phyloP scores from a whole-genome alignment of 2,329 filamentous ascomycete species.

The Fusarium sp. region DNA sequence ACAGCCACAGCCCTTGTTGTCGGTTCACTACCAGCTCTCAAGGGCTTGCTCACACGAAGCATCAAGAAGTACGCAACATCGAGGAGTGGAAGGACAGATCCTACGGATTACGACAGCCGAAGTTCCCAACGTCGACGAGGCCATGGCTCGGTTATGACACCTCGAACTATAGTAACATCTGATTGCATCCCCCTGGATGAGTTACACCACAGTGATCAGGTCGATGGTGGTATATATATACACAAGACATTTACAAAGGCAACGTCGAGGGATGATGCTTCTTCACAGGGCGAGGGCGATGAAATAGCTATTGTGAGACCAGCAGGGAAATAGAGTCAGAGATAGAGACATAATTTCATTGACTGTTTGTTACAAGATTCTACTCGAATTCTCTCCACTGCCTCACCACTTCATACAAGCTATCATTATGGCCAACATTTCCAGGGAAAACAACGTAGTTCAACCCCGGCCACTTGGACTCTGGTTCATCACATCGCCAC shows the following conservation, averaged over 20 bases:
- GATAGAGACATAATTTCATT: no score
- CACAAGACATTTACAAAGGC: slow-evolving; percentile 17
- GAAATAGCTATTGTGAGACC: background rate
- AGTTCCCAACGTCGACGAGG: slow-evolving; percentile 1
- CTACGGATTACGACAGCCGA: background rate
- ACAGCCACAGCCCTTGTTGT: slow-evolving; percentile 26
- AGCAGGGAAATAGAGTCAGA: background rate
- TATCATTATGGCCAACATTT: slow-evolving; percentile 16
- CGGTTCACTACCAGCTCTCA: slow-evolving; percentile 15
- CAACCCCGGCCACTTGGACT: slow-evolving; percentile 54
- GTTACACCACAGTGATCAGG: background rate
- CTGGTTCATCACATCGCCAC: slow-evolving; percentile 67
- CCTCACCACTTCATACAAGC: slow-evolving; percentile 8
- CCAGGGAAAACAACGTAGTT: slow-evolving; percentile 25
- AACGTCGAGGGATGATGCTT: background rate
- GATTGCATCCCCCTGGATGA: slow-evolving; percentile 19
- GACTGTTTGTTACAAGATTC: no score
- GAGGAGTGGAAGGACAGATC: slow-evolving; percentile 5
- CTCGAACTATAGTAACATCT: background rate
- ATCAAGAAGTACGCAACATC: slow-evolving; percentile 18
- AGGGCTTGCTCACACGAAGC: slow-evolving; percentile 9
- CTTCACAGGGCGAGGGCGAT: slow-evolving; percentile 10
- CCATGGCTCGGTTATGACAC: slow-evolving; percentile 4
- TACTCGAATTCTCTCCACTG: slow-evolving; percentile 19
- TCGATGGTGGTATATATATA: slow-evolving; percentile 14